Base-by-base conservation (phyloP, 2,329 filamentous ascomycete genomes). In the Sodiomyces alkalinus region DNA sequence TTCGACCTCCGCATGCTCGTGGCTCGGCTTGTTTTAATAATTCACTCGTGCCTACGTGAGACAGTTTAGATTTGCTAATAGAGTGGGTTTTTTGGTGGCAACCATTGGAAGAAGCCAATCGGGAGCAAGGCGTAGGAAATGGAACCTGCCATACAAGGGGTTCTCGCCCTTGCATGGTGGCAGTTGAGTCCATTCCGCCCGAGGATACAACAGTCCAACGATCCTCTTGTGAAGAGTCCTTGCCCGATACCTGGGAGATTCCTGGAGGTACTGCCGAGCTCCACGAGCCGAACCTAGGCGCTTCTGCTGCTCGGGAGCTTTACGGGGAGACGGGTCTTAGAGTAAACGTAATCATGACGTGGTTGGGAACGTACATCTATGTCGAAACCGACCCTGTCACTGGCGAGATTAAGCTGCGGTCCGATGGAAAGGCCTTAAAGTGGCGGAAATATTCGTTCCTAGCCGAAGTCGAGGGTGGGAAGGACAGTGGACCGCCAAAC, bases 311-410 rank as follows among this genome's bases (percentile, higher is more conserved):
- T 11, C 53, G 63, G 10, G 62, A 68, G 34, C 41, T 66, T 11
- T 52, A 53, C 26, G 64, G 68, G 40, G 64, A 68, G 36, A 56
- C 56, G 1, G 62, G 62, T 0, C 45, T 68, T 11, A 46, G 46
- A 27, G 54, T 60, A 3, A 52, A 40, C 9, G 43, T 44, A 6
- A 45, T 66, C 21, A 39, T 53, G 4, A 51, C 55, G n/a, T 44
- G 59, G 22, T 53, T 62, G 6, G 34, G 42, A n/a, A 26, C 18
- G 23, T 37, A 37, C 22, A 23, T 30, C 12, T 37, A 33, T 33
- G 22, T 22, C 12, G 34, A 33, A 3, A 12, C 24, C 21, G 29
- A 33, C 7, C 19, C 27, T n/a, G n/a, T n/a, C n/a, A 8, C 12
- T 5, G 23, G 23, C 9, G 14, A 26, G 6, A 8, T n/a, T n/a